These are phyloP conservation scores for Raphanus hybrid DNA, from an alignment of 441 rosid genomes.

Conservation along the genomic window DNA sequence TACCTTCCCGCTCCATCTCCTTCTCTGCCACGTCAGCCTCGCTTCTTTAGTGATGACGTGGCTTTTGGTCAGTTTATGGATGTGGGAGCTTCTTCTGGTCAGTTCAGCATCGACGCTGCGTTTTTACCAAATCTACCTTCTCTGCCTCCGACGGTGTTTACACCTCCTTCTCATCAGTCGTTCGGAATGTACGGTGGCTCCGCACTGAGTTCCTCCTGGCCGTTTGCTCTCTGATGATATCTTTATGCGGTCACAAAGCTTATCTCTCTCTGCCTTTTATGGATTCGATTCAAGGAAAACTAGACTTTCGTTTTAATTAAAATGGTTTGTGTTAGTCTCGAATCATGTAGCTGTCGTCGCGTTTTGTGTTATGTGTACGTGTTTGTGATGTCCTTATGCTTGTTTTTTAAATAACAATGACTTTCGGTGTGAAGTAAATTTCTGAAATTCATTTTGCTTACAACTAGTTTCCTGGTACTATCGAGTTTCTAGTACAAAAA, in stretches of 20 bases:
- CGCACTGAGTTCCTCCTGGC: constrained; percentile 44
- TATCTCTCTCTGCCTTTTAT: neutral
- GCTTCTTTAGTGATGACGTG: constrained; percentile 18
- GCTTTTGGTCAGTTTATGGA: constrained; percentile 24
- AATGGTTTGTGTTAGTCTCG: neutral
- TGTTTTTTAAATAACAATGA: neutral
- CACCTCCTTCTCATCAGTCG: constrained; percentile 27
- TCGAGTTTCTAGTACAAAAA: too few species aligned
- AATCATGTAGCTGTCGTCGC: neutral
- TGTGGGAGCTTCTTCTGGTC: constrained; percentile 16
- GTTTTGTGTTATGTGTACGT: neutral
- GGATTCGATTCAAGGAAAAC: neutral
- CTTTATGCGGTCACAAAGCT: neutral
- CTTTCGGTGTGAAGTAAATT: neutral
- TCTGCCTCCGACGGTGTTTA: constrained; percentile 40
- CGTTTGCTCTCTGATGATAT: constrained; percentile 37
- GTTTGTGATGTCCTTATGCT: neutral
- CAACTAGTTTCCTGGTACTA: neutral
- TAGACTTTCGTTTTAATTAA: neutral
- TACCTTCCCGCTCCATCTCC: constrained; percentile 34
- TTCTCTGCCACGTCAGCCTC: constrained; percentile 41
- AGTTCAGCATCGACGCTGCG: constrained; percentile 55
- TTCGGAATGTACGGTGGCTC: constrained; percentile 37
- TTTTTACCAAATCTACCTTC: constrained; percentile 47
- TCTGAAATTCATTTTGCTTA: neutral